These are phyloP conservation scores for Trichophyton schoenleinii DNA, from an alignment of 2,329 filamentous ascomycete species.

Conservation along the genomic window DNA sequence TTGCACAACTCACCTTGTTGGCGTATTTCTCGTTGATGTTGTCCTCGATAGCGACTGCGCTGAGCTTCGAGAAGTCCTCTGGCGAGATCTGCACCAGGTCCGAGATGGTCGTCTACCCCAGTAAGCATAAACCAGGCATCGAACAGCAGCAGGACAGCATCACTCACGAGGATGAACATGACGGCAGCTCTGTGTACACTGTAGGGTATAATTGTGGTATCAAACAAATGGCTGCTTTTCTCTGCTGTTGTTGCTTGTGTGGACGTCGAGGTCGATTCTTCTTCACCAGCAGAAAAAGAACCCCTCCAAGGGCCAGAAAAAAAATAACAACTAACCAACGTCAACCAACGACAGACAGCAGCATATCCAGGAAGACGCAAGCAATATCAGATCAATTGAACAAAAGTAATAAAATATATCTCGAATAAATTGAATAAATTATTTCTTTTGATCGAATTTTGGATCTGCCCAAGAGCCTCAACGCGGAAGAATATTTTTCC, in stretches of 20 bases:
- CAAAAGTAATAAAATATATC: too few relatives aligned
- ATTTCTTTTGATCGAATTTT: neutral
- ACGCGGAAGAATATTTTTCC: neutral
- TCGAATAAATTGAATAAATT: neutral
- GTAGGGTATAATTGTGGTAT: neutral
- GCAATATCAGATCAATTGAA: too few relatives aligned
- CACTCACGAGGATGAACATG: conserved; percentile 41
- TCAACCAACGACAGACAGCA: neutral
- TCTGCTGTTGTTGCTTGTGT: neutral
- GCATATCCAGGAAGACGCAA: neutral
- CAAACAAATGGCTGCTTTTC: neutral
- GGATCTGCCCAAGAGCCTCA: neutral
- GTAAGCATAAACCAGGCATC: neutral
- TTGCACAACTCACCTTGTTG: conserved; percentile 54
- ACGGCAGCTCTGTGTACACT: neutral
- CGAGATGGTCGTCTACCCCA: conserved; percentile 67
- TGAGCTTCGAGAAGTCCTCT: conserved; percentile 70
- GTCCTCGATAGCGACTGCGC: conserved; percentile 77
- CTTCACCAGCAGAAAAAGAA: neutral
- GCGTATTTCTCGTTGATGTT: conserved; percentile 95
- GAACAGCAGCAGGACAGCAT: conserved; percentile 2
- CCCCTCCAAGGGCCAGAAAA: neutral
- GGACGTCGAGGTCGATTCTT: neutral
- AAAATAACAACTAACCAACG: neutral
- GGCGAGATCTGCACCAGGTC: conserved; percentile 90